phyloP scores from a whole-genome alignment of 75 land plant species.

The Pinus tabuliformis region DNA sequence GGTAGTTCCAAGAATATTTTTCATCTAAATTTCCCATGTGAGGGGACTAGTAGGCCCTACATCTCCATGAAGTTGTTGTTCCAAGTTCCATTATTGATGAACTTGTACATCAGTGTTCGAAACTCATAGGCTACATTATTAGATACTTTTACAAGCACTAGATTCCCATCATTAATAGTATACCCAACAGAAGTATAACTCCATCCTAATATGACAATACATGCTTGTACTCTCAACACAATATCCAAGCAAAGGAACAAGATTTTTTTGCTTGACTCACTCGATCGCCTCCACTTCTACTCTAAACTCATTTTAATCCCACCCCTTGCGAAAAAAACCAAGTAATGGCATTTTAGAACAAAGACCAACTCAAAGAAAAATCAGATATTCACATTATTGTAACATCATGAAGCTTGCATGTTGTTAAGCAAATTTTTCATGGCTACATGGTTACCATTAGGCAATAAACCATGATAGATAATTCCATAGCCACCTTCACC shows the following conservation, averaged over 20 bases:
- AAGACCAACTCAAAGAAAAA: no score
- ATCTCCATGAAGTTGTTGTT: slow-evolving; percentile 68
- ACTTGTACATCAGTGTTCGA: slow-evolving; percentile 8
- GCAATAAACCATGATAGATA: slow-evolving; percentile 65
- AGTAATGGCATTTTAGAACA: no score
- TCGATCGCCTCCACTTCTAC: slow-evolving; percentile 59
- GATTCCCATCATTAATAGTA: no score
- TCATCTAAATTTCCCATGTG: no score
- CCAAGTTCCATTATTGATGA: slow-evolving; percentile 66
- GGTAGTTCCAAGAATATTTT: slow-evolving; percentile 34
- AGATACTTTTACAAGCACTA: no score
- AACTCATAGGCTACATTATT: no score
- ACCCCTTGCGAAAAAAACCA: slow-evolving; percentile 46
- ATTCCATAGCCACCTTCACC: slow-evolving; percentile 95
- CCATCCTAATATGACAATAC: slow-evolving; percentile 15
- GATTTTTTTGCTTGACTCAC: slow-evolving; percentile 73
- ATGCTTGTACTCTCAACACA: slow-evolving; percentile 79
- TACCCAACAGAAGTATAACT: slow-evolving; percentile 24
- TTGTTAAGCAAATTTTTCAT: slow-evolving; percentile 88
- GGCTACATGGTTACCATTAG: slow-evolving; percentile 52
- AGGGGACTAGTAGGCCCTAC: background rate
- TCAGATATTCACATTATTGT: no score
- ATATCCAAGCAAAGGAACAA: slow-evolving; percentile 74
- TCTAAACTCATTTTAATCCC: slow-evolving; percentile 62
- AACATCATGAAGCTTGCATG: slow-evolving; percentile 27